Conservation (phyloP, 495 filamentous ascomycete genomes). For the Aspergillus incahuasiensis region DNA sequence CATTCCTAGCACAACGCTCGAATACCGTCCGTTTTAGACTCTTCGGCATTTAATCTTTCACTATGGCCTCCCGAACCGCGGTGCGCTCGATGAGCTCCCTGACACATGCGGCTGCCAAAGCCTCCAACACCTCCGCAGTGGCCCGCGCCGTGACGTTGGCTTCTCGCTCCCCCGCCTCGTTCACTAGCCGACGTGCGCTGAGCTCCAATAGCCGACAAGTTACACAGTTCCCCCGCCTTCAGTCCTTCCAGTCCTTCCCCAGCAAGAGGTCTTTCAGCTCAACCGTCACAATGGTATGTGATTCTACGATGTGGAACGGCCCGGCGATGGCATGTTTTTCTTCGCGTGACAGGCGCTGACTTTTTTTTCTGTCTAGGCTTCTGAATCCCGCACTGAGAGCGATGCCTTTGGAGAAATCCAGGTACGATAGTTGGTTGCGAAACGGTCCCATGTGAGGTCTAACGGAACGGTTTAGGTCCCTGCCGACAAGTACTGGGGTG, state of each 20-base stretch:
- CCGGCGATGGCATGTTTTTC: neutral
- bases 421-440: constrained; percentile 27
- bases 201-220: constrained; percentile 34
- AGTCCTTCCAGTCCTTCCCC: constrained; percentile 32
- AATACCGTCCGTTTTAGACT: neutral
- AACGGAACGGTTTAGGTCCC: constrained; percentile 56
- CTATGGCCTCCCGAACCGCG: constrained; percentile 37
- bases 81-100: constrained; percentile 42
- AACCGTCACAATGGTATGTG: constrained; percentile 40
- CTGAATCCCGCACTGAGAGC: constrained; percentile 65
- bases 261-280: constrained; percentile 43
- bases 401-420: constrained; percentile 96
- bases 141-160: constrained; percentile 24
- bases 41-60: constrained; percentile 11
- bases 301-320: neutral
- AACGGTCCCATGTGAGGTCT: constrained; percentile 8
- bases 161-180: constrained; percentile 26
- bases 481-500: constrained; percentile 96
- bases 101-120: constrained; percentile 32
- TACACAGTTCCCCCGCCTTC: constrained; percentile 40
- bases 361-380: constrained; percentile 29
- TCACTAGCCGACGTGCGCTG: constrained; percentile 30
- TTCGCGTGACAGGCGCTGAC: neutral
- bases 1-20: neutral
- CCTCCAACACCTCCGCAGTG: constrained; percentile 26